Base-by-base conservation (phyloP, 2,329 filamentous ascomycete genomes). In the Cadophora luteo-olivacea region DNA sequence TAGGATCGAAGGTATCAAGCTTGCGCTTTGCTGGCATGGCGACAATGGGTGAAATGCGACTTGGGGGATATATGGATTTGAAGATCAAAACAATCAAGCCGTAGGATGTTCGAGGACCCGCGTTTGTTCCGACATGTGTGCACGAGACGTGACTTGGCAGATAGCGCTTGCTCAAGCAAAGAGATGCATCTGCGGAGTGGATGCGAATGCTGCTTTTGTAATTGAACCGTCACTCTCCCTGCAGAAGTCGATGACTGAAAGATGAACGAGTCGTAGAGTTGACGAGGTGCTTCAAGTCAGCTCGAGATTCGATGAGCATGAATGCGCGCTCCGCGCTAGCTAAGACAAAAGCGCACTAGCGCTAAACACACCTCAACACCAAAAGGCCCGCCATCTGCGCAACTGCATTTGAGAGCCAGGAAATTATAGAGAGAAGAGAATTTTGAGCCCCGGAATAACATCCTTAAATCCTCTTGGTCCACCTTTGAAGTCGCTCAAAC, bases 1-100 rank as follows among this genome's bases (percentile, higher is more conserved):
- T 90, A 3, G 86, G 87, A 77, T 91, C 89, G 73, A 90, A 91
- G 65, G 83, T 82, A 71, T 87, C 84, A 66, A 88, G 79, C 82
- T 89, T 91, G 65, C 88, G 77, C 73, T 78, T 78, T 58, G 69
- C 69, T 54, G 76, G 76, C 77, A 79, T 79, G 66, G 63, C 72
- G 71, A 64, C 38, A 38, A 45, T 24, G 49, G 11, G 32, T 51
- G 33, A 38, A 33, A 52, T 65, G 29, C 63, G 51, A 49, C 52
- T 58, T 33, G 61, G 19, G 22, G 36, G 36, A n/a, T 29, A 32
- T 33, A 25, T 6, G 24, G 36, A 19, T 60, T 57, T 32, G 60
- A n/a, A 33, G 60, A 57, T 61, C 36, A 60, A 61, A 45, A 45
- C 45, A 64, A 68, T 41, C 60, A 49, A 19, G 49, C 29, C 64